Evolutionary conservation across 495 filamentous ascomycete genomes (phyloP), one percentile per base, ranked within the genome.

Genomic region (Xylaria grammica): DNA sequence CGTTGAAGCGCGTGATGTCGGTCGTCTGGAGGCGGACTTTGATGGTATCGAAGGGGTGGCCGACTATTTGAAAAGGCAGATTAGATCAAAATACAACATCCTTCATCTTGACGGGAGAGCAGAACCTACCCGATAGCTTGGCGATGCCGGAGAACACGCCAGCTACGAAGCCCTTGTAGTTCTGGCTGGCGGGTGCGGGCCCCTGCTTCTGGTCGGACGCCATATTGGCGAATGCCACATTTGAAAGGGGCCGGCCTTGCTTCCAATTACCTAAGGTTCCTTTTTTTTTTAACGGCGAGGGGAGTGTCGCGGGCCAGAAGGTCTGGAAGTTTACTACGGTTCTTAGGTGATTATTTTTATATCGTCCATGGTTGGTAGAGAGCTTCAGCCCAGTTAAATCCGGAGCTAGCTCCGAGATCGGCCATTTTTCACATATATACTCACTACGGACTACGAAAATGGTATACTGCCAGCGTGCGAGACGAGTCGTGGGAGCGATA

Each of bases 1-100:
- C 95, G 50, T 78, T 80, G 81, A 99, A 99, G 66, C 90, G 92
- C 0, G 82, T 74, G 54, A 87, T 73, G 67, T 87, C 78, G 52
- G 90, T 90, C n/a, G 95, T 97, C 74, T 99, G 95, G 22, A 99
- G 81, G 24, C 95, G 91, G 65, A 97, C 94, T 78, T 98, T 97
- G 75, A 98, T 88, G 0, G 94, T 98, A 75, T 98, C 94, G 81
- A 98, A 98, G 67, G 86, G 82, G 72, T 82, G 80, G 66, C 79
- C 79, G 68, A 81, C 81, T 85, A 29, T 26, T 17, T 36, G 27
- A 32, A n/a, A 15, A 42, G 40, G 34, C 40, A 36, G 53, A 42
- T 10, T 50, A 42, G 52, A 5, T 50, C 17, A 2, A 15, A 10
- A 9, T 40, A 38, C 10, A 22, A 32, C 26, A 58, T 13, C 30